Conservation (phyloP, 2,329 filamentous ascomycete species). For the Aspergillus eucalypticola region DNA sequence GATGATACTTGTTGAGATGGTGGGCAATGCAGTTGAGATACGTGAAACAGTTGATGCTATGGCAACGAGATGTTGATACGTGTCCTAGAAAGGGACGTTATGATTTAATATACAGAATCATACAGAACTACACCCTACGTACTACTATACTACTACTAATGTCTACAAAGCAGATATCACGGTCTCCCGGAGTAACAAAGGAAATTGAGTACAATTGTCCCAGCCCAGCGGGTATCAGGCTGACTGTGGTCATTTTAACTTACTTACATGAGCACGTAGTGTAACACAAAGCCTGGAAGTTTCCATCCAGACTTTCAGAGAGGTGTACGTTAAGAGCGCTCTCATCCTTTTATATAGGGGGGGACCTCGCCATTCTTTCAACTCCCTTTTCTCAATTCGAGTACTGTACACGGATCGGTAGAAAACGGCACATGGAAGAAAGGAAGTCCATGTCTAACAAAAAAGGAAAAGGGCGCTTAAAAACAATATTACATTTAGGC, state of each 20-base stretch:
- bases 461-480: constrained; percentile 39
- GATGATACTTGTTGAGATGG: too few species aligned
- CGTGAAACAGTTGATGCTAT: too few species aligned
- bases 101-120: too few species aligned
- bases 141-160: constrained; percentile 5
- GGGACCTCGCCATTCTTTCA: constrained; percentile 25
- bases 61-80: too few species aligned
- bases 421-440: constrained; percentile 38
- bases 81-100: not conserved
- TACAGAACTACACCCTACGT: not conserved
- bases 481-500: constrained; percentile 47
- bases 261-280: constrained; percentile 45
- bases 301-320: constrained; percentile 30
- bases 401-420: constrained; percentile 44
- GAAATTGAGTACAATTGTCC: constrained; percentile 33
- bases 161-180: constrained; percentile 2
- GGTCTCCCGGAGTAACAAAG: constrained; percentile 25
- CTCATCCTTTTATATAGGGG: constrained; percentile 18
- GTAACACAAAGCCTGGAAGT: constrained; percentile 37
- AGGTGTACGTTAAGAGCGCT: constrained; percentile 19
- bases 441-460: constrained; percentile 34
- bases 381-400: constrained; percentile 40
- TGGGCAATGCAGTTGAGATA: too few species aligned
- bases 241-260: constrained; percentile 42
- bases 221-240: constrained; percentile 36